Evolutionary conservation across 768 basidiomycete genomes (phyloP).

Genomic region (Collybia nuda): DNA sequence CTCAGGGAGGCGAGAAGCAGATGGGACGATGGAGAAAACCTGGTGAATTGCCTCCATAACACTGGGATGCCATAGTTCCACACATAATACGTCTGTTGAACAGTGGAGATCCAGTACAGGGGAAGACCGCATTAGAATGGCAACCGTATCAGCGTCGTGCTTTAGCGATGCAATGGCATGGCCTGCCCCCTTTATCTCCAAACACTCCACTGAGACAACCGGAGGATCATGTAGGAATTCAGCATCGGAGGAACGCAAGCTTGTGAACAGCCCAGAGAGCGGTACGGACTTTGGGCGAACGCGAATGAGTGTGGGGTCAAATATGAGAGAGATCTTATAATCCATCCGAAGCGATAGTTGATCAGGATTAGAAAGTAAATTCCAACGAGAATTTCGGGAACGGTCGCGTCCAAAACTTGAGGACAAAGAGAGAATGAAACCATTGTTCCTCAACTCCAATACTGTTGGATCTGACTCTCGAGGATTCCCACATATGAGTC

Average conservation of each 20-base stretch:
- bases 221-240: constrained; percentile 46
- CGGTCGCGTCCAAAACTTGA: constrained; percentile 39
- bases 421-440: constrained; percentile 40
- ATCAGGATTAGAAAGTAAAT: constrained; percentile 29
- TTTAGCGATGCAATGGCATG: constrained; percentile 49
- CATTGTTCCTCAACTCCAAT: constrained; percentile 57
- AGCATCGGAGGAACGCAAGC: constrained; percentile 28
- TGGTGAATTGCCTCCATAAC: constrained; percentile 54
- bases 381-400: constrained; percentile 16
- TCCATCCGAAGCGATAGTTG: constrained; percentile 45
- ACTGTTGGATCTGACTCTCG: constrained; percentile 43
- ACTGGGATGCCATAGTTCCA: constrained; percentile 68
- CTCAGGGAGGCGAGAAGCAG: constrained; percentile 5
- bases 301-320: constrained; percentile 55
- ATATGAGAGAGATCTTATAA: constrained; percentile 34
- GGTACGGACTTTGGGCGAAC: constrained; percentile 39
- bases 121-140: constrained; percentile 43
- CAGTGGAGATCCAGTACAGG: constrained; percentile 44
- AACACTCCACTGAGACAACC: constrained; percentile 55
- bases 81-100: constrained; percentile 55
- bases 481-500: constrained; percentile 48
- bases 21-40: constrained; percentile 41
- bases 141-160: constrained; percentile 40
- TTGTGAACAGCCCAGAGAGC: constrained; percentile 22
- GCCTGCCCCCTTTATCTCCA: constrained; percentile 47